A percentile compares a stretch with the other conserved stretches of the same genome.
Conservation (phyloP, 345 rosid genomes). For the Dipteronia sinensis region DNA sequence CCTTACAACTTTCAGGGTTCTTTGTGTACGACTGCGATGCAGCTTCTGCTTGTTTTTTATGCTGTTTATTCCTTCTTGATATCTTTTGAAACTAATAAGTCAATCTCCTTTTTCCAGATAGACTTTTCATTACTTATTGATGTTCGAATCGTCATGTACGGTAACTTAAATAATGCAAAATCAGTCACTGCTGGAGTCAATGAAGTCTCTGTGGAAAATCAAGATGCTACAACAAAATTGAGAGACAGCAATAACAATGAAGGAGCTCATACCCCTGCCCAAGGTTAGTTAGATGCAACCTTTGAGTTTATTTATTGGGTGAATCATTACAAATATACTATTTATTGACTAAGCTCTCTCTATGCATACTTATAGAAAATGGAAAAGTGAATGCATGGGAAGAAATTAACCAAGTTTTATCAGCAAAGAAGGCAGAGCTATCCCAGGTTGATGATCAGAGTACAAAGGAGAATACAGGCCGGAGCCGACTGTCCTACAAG, state of each 20-base stretch:
- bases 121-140: conserved; percentile 72
- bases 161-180: conserved; percentile 29
- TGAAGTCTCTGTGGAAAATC: conserved; percentile 28
- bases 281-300: conserved; percentile 41
- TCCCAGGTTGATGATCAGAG: conserved; percentile 58
- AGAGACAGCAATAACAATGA: conserved; percentile 28
- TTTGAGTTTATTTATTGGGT: neutral
- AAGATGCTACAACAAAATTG: conserved; percentile 24
- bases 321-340: neutral
- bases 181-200: conserved; percentile 24
- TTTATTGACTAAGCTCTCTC: neutral
- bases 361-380: conserved; percentile 43
- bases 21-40: neutral
- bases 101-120: conserved; percentile 48
- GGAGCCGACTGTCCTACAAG: conserved; percentile 59
- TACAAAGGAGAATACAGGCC: conserved; percentile 47
- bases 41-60: neutral
- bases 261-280: conserved; percentile 28
- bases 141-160: conserved; percentile 54
- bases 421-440: conserved; percentile 67
- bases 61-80: conserved; percentile 6
- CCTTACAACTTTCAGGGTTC: neutral
- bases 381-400: conserved; percentile 63
- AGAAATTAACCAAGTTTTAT: conserved; percentile 61
- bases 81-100: conserved; percentile 16